phyloP scores from a whole-genome alignment of 78 protist genomes.

The Dictyostelium citrinum region DNA sequence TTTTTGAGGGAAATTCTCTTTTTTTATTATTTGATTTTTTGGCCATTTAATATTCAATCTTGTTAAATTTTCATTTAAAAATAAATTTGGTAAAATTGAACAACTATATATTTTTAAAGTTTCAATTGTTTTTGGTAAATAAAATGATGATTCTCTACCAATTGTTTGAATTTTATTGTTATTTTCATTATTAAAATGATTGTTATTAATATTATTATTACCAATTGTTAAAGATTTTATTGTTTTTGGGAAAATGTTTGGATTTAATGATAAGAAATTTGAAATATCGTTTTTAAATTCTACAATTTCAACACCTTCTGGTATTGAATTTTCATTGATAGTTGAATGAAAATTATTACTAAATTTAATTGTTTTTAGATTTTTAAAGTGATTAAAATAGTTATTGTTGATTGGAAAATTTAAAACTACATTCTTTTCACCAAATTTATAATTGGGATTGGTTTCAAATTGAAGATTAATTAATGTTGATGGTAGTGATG shows the following conservation, averaged over 20 bases:
- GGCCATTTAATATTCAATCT: neutral
- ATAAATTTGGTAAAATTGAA: neutral
- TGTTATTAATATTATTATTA: no score
- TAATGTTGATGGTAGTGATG: neutral
- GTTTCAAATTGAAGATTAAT: neutral
- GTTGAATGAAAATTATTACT: neutral
- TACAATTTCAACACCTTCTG: neutral
- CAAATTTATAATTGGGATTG: neutral
- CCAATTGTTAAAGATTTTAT: neutral
- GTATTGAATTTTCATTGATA: neutral
- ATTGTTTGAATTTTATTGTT: neutral
- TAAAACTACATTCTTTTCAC: neutral
- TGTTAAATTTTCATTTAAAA: neutral
- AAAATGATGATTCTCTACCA: neutral
- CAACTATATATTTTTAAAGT: neutral
- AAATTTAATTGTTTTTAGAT: neutral
- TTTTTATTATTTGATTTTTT: neutral
- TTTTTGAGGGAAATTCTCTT: neutral
- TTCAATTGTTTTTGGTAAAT: neutral
- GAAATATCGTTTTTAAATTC: neutral
- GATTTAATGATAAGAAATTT: neutral
- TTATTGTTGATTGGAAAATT: neutral
- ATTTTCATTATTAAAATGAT: no score
- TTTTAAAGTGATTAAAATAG: neutral
- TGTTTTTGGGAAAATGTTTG: neutral